These are phyloP conservation scores for Aspergillus funiculosus DNA, from an alignment of 495 filamentous ascomycete species.

Conservation along the genomic window DNA sequence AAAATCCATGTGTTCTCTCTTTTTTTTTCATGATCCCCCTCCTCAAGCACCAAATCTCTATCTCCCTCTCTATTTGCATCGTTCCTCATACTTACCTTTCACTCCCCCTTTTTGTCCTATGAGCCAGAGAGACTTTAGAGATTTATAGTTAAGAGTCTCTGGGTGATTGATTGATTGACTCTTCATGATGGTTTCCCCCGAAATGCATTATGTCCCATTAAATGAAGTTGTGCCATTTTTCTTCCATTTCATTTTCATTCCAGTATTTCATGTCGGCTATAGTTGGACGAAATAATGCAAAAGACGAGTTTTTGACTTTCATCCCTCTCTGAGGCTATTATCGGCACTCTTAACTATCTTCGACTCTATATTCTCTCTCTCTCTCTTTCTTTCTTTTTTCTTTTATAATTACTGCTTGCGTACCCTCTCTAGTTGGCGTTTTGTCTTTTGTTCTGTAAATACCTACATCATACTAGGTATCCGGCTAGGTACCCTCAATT, in stretches of 20 bases:
- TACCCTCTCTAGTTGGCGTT: too few species aligned
- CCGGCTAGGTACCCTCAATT: too few species aligned
- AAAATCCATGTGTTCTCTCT: constrained; percentile 4
- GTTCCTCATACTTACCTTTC: constrained; percentile 11
- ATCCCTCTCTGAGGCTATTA: background rate
- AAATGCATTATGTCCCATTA: constrained; percentile 21
- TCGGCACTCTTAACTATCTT: background rate
- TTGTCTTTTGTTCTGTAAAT: too few species aligned
- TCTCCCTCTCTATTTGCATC: background rate
- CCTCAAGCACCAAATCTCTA: background rate
- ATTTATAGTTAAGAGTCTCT: constrained; percentile 16
- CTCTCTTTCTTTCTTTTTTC: too few species aligned
- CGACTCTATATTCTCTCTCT: background rate
- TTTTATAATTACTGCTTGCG: too few species aligned
- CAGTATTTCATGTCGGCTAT: constrained; percentile 8
- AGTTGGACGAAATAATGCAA: constrained; percentile 15
- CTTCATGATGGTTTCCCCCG: constrained; percentile 13
- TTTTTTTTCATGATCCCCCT: constrained; percentile 4
- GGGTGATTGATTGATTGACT: constrained; percentile 1
- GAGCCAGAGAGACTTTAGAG: constrained; percentile 13
- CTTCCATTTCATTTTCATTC: background rate
- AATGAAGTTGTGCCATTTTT: constrained; percentile 10
- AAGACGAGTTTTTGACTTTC: constrained; percentile 7
- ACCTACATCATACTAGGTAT: too few species aligned
- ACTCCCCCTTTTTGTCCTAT: constrained; percentile 11